Evolutionary conservation across 2,329 filamentous ascomycete species (phyloP), one percentile per base, ranked within the genome.

Genomic region (Lasiodiplodia hormozganensis): DNA sequence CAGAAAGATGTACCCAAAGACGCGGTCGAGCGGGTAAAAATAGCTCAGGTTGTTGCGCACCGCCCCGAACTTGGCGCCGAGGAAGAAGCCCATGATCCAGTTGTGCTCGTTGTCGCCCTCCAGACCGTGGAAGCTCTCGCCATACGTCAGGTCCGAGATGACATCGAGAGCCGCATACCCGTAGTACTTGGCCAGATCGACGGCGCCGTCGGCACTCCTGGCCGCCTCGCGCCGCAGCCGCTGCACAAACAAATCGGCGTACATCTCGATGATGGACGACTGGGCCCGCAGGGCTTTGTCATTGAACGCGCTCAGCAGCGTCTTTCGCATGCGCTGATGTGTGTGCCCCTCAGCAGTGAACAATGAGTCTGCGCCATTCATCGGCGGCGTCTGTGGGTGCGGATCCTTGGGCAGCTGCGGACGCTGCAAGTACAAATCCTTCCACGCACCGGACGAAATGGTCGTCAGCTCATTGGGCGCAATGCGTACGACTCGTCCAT

Each of bases 381-480:
- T 12, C 4, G 60, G 60, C 23, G 60, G 60, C 14, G 38, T 40
- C n/a, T 23, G 43, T 6, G 34, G 43, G 36, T 34, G 43, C 11
- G 60, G 60, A 6, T 64, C 60, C 28, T 64, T 64, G 18, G 60
- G 7, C 72, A 60, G 76, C 74, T 23, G 28, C 23, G 23, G 28
- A 1, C 51, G 23, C 23, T 25, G 51, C 28, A 28, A 7, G 51
- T 80, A 80, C 43, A 84, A 82, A 43, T 84, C 81, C 71, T 79
- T 77, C 77, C 82, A 86, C 2, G 76, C 76, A 3, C 76, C 69
- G 5, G 76, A 72, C 25, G 77, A 73, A 54, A 75, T 78, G 71
- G 83, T 85, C 1, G 82, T 81, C 3, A 86, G 78, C 71, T 85
- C 82, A 68, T 83, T 77, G 2, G 85, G 84, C 4, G 78, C 79